These are phyloP conservation scores for Plasmodium knowlesi DNA, from an alignment of 169 alveolate genomes.

Conservation along the genomic window DNA sequence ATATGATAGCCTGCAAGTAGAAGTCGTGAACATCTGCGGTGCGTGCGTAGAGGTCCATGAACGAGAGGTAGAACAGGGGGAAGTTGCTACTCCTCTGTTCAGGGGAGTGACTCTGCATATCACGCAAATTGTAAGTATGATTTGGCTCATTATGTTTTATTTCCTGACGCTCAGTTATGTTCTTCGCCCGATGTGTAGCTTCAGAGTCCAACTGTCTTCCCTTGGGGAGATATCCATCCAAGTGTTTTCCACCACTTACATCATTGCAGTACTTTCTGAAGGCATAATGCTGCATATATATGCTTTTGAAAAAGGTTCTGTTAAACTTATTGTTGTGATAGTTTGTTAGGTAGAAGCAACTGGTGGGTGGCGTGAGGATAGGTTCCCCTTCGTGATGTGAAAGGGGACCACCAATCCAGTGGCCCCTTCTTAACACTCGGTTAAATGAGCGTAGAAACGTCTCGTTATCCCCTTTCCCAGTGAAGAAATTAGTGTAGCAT, in stretches of 20 bases:
- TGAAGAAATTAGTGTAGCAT: constrained; percentile 7
- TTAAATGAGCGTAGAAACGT: not conserved
- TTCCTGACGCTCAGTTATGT: not conserved
- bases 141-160: not conserved
- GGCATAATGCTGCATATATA: constrained; percentile 14
- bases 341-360: constrained; percentile 7
- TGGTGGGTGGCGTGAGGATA: not conserved
- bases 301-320: not conserved
- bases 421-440: not conserved
- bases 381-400: not conserved
- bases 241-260: not conserved
- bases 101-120: not conserved
- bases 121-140: not conserved
- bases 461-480: not conserved
- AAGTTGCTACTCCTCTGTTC: not conserved
- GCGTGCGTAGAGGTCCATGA: constrained; percentile 26
- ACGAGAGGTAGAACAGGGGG: constrained; percentile 29
- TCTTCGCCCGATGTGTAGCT: too few species aligned
- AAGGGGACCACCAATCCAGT: not conserved
- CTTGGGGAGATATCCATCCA: not conserved
- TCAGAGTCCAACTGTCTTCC: not conserved
- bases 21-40: constrained; percentile 63
- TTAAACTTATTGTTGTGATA: constrained; percentile 30
- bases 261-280: not conserved
- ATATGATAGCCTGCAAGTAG: constrained; percentile 20